Evolutionary conservation across 2,329 filamentous ascomycete species (phyloP).

Genomic region (Fusarium sp.): DNA sequence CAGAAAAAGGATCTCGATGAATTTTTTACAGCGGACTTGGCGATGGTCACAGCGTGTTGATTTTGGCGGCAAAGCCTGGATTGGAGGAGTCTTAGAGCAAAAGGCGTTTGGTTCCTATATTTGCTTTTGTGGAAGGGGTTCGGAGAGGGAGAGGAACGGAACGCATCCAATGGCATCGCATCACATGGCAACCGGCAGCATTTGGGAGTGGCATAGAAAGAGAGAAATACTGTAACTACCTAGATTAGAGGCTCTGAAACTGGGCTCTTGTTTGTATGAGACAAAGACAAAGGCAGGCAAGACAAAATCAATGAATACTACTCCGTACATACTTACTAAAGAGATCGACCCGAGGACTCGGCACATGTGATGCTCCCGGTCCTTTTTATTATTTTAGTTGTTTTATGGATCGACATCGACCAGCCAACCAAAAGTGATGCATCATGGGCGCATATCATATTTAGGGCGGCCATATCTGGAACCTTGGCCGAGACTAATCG

Average conservation of each 20-base stretch:
- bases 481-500: slow-evolving; percentile 17
- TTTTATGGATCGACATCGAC: slow-evolving; percentile 13
- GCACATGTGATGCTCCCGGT: slow-evolving; percentile 24
- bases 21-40: slow-evolving; percentile 7
- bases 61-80: slow-evolving; percentile 21
- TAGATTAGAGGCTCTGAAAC: slow-evolving; percentile 27
- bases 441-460: slow-evolving; percentile 11
- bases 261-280: slow-evolving; percentile 20
- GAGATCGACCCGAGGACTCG: slow-evolving; percentile 15
- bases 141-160: not conserved
- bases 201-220: slow-evolving; percentile 22
- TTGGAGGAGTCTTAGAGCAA: slow-evolving; percentile 32
- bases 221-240: slow-evolving; percentile 1
- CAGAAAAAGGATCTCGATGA: slow-evolving; percentile 8
- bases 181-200: slow-evolving; percentile 27
- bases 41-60: slow-evolving; percentile 6
- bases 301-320: not conserved
- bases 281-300: not conserved
- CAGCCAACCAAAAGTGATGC: slow-evolving; percentile 3
- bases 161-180: not conserved
- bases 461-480: slow-evolving; percentile 24
- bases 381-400: not conserved
- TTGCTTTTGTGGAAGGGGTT: slow-evolving; percentile 17
- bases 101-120: slow-evolving; percentile 34
- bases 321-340: not conserved